Evolutionary conservation across 1,139 yeast species (phyloP).

Genomic region (Kodamaea derodonti): DNA sequence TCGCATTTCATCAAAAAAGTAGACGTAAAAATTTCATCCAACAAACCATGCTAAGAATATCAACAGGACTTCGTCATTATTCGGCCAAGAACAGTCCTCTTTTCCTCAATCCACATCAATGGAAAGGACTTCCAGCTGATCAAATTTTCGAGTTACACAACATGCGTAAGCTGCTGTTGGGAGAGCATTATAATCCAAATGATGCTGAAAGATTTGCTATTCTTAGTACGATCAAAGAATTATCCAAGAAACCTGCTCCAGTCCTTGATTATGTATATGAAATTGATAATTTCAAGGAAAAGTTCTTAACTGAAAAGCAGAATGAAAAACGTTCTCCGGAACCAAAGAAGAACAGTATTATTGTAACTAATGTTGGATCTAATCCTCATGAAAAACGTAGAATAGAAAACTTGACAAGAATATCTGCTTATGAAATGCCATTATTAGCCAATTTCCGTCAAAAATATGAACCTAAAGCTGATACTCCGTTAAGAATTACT

Average conservation of each 20-base stretch:
- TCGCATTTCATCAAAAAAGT: no score
- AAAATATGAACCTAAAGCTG: conserved; percentile 46
- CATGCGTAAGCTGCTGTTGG: conserved; percentile 53
- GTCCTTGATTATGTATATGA: conserved; percentile 41
- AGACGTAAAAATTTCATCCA: no score
- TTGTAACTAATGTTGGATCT: conserved; percentile 35
- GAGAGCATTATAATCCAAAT: conserved; percentile 54
- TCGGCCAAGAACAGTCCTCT: conserved; percentile 23
- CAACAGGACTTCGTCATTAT: conserved; percentile 9
- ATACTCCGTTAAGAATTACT: conserved; percentile 61
- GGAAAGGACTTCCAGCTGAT: conserved; percentile 67
- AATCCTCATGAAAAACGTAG: conserved; percentile 37
- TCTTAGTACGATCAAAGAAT: conserved; percentile 38
- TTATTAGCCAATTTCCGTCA: conserved; percentile 71
- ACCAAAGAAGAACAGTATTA: conserved; percentile 37
- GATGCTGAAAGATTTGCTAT: conserved; percentile 47
- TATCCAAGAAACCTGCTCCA: conserved; percentile 28
- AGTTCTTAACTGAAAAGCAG: conserved; percentile 44
- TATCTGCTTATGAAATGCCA: conserved; percentile 92
- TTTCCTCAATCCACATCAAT: conserved; percentile 56
- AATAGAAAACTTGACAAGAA: conserved; percentile 55
- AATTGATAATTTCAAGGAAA: conserved; percentile 44
- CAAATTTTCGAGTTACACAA: conserved; percentile 58
- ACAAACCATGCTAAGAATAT: conserved; percentile 2
- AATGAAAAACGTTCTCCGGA: conserved; percentile 37